phyloP scores from a whole-genome alignment of 257 asterid species.

The Solanum chmielewskii region DNA sequence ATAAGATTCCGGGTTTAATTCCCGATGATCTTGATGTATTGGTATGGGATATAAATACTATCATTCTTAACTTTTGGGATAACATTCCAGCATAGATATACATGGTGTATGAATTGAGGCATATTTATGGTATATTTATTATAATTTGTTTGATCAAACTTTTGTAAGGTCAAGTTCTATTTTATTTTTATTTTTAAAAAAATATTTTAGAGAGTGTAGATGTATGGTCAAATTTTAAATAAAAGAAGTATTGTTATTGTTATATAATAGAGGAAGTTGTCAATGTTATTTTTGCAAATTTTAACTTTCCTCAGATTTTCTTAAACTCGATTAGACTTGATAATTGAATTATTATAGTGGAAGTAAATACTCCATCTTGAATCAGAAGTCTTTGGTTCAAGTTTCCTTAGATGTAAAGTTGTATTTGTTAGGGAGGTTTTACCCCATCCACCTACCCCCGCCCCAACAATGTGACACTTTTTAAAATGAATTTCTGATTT shows the following conservation, averaged over 20 bases:
- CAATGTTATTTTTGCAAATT: not conserved
- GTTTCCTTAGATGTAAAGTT: rapidly evolving
- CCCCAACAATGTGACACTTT: too few species aligned
- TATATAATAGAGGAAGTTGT: not conserved
- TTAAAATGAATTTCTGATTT: too few species aligned
- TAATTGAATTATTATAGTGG: too few species aligned
- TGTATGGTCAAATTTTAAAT: not conserved
- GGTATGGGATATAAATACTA: not conserved
- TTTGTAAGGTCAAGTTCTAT: not conserved
- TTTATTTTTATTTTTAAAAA: not conserved
- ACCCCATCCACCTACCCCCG: too few species aligned
- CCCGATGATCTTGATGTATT: not conserved
- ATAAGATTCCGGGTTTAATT: not conserved
- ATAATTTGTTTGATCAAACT: not conserved
- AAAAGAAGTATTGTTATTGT: too few species aligned
- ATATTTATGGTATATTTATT: not conserved
- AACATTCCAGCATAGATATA: not conserved
- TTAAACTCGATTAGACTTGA: not conserved
- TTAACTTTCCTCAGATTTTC: not conserved
- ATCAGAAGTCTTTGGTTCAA: too few species aligned
- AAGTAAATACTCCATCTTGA: too few species aligned
- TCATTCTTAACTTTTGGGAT: not conserved
- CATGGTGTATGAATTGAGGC: not conserved
- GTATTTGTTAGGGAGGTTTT: too few species aligned
- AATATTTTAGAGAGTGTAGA: not conserved